These are phyloP conservation scores for Boletellus sp. DNA, from an alignment of 768 basidiomycete species.

Conservation along the genomic window DNA sequence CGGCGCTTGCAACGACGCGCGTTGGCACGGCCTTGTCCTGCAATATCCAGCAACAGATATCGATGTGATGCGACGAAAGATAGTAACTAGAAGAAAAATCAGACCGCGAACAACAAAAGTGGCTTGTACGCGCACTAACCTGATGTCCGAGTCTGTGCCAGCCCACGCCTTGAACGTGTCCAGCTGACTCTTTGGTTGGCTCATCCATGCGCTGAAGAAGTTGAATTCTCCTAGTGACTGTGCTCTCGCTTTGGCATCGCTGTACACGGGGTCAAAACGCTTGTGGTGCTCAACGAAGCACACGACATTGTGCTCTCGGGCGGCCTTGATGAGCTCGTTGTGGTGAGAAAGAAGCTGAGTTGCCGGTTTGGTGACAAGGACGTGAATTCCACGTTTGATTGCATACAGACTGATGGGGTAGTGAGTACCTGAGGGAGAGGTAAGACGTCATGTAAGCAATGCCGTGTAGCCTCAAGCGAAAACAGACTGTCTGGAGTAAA, in stretches of 20 bases:
- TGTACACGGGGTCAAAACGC: conserved; percentile 89
- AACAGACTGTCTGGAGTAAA: conserved; percentile 86
- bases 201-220: conserved; percentile 97
- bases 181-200: conserved; percentile 91
- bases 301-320: conserved; percentile 74
- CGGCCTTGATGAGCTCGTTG: conserved; percentile 68
- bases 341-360: conserved; percentile 85
- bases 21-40: conserved; percentile 74
- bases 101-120: background rate
- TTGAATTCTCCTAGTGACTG: conserved; percentile 84
- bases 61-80: conserved; percentile 92
- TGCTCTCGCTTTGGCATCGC: conserved; percentile 80
- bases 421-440: conserved; percentile 59
- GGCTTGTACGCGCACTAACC: conserved; percentile 36
- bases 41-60: conserved; percentile 83
- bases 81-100: conserved; percentile 63
- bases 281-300: conserved; percentile 97
- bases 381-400: conserved; percentile 80
- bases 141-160: conserved; percentile 91
- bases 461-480: background rate
- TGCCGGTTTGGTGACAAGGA: conserved; percentile 91
- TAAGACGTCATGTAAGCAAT: background rate
- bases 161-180: conserved; percentile 96
- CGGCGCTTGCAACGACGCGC: conserved; percentile 86
- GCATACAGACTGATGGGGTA: conserved; percentile 83